phyloP scores from a whole-genome alignment of 176 grass and related monocot species.

The Hsuehochloa calcarea region DNA sequence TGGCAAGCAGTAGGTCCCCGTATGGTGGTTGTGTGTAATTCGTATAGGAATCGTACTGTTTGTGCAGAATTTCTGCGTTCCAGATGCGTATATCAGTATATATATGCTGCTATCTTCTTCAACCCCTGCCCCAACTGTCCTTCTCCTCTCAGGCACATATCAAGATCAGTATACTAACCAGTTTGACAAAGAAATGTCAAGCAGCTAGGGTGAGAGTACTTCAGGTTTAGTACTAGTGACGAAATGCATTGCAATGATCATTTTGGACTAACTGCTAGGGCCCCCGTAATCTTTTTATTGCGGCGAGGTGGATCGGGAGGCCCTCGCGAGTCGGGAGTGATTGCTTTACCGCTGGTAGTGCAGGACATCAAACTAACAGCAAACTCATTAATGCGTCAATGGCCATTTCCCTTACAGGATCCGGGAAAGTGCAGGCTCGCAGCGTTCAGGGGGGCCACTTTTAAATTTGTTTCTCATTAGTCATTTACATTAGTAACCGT shows the following conservation, averaged over 20 bases:
- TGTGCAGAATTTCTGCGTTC: too few relatives aligned
- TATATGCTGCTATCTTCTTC: too few relatives aligned
- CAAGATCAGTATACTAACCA: neutral
- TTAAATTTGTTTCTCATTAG: neutral
- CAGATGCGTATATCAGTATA: too few relatives aligned
- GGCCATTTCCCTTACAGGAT: neutral
- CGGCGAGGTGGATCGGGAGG: conserved; percentile 26
- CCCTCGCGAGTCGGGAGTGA: neutral
- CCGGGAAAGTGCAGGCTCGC: neutral
- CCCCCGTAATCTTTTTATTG: conserved; percentile 8
- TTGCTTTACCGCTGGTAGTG: neutral
- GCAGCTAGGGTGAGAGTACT: neutral
- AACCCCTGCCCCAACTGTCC: too few relatives aligned
- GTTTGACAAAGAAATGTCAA: neutral
- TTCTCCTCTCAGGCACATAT: too few relatives aligned
- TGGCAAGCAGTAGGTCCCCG: too few relatives aligned
- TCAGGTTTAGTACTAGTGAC: neutral
- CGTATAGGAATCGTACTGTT: too few relatives aligned
- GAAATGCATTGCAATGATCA: neutral
- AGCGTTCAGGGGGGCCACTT: neutral
- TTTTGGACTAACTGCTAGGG: neutral
- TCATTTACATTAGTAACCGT: neutral
- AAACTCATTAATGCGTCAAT: conserved; percentile 1
- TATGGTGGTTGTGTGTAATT: too few relatives aligned
- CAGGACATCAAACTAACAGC: neutral